These are phyloP conservation scores for Thuidium tamariscinum DNA, from an alignment of 225 moss, liverwort and hornwort genomes.

Conservation along the genomic window DNA sequence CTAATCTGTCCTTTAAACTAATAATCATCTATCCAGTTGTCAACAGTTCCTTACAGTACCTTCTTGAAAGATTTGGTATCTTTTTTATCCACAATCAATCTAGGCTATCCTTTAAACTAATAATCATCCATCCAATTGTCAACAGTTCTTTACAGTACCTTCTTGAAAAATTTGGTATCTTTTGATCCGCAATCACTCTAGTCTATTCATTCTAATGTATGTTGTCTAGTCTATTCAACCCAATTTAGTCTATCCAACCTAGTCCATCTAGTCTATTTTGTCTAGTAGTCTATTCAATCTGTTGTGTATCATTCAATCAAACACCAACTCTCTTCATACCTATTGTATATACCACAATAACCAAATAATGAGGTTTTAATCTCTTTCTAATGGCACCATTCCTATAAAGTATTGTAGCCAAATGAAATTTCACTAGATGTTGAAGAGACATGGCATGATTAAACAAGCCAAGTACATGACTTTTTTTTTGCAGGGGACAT, in stretches of 20 bases:
- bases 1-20: too few relatives aligned
- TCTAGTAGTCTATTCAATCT: neutral
- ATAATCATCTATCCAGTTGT: too few relatives aligned
- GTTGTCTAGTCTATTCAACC: too few relatives aligned
- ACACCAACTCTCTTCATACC: too few relatives aligned
- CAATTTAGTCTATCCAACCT: too few relatives aligned
- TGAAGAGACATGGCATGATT: neutral
- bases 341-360: neutral
- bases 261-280: too few relatives aligned
- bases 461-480: neutral
- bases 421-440: neutral
- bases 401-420: accelerated
- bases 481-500: accelerated
- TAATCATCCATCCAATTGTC: too few relatives aligned
- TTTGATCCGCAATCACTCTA: too few relatives aligned
- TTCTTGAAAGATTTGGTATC: neutral
- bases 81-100: accelerated
- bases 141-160: too few relatives aligned
- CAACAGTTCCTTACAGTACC: neutral
- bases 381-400: neutral
- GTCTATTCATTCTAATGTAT: neutral
- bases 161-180: too few relatives aligned
- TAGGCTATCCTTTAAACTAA: neutral
- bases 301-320: neutral
- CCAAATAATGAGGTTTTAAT: neutral